Evolutionary conservation across 345 rosid genomes (phyloP), one percentile per base, ranked within the genome.

Genomic region (Citrus sp.): DNA sequence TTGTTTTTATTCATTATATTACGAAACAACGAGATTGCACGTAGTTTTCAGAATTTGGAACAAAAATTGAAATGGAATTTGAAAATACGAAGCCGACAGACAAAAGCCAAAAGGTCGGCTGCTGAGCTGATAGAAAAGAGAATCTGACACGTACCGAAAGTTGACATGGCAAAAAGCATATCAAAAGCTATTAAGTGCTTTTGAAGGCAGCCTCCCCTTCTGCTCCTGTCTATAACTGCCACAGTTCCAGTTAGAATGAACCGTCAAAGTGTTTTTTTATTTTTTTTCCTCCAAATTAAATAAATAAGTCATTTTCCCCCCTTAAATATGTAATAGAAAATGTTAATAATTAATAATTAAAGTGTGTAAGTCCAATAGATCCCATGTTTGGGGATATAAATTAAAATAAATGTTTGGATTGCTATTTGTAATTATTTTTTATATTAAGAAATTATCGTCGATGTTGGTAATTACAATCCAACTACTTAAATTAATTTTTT

Each of bases 91-190:
- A 13, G 86, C 89, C 88, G 86, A 85, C 90, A 77, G 86, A 85
- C 91, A 73, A 67, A 56, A 35, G 76, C 79, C 83, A 73, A 70
- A 83, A 87, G 79, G 91, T 85, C 85, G 87, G 93, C 85, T 86
- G 93, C 87, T 82, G 86, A 46, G 51, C 75, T 75, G 79, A 70
- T 69, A 59, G 66, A 46, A 46, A 46, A 46, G 38, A 75, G 78
- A 85, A 60, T 83, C 74, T 56, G 80, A 82, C 84, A 80, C 28
- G 24, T 51, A 72, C 86, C 85, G 86, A 82, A 86, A 86, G 89
- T 77, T 38, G 37, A 70, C 32, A 16, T 8, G 27, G 63, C 38
- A 18, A 67, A 49, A 38, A 9, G 22, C 27, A 67, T 72, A 71
- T 46, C 4, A 46, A 46, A 75, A 63, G 37, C 18, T 46, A 9